Base-by-base conservation (phyloP, 345 rosid species). In the Rhodamnia argentea region DNA sequence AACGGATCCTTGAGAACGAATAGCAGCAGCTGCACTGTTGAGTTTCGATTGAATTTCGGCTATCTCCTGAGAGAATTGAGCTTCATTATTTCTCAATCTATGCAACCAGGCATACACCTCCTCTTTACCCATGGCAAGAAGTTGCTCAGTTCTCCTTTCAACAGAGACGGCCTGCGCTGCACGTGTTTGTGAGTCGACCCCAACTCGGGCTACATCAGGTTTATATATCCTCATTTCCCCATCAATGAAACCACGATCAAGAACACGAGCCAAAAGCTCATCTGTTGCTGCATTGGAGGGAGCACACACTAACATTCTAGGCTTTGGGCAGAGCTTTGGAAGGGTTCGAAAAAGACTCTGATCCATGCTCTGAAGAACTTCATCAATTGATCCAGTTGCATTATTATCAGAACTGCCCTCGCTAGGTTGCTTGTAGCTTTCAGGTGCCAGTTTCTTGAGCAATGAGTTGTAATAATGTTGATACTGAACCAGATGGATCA, bases 211-310 rank as follows among this genome's bases (percentile, higher is more conserved):
- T 50, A 97, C 99, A 93, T 97, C 99, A 76, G 99, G 99, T 56
- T 96, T 91, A 89, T 97, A 97, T 82, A 96, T 94, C 90, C 96
- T 96, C 99, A 97, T 97, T 93, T 97, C 99, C 75, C 99, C 99
- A 89, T 97, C 99, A 90, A 97, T 94, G 86, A 97, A 97, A 82
- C 99, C 99, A 44, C 99, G 99, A 91, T 94, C 99, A 75, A 97
- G 99, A 87, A 96, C 99, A 83, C 99, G 99, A 5, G 99, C 85
- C 57, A 97, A 96, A 87, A 97, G 99, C 88, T 97, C 99, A 90
- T 97, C 99, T 14, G 99, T 97, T 85, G 99, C 99, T 85, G 99
- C 99, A 94, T 96, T 97, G 76, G 99, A 97, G 88, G 99, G 99
- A 87, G 99, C 99, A 93, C 99, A 97, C 52, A 97, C 99, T 55